Conservation (phyloP, 1,284 basidiomycete genomes). For the Marasmius sp. region DNA sequence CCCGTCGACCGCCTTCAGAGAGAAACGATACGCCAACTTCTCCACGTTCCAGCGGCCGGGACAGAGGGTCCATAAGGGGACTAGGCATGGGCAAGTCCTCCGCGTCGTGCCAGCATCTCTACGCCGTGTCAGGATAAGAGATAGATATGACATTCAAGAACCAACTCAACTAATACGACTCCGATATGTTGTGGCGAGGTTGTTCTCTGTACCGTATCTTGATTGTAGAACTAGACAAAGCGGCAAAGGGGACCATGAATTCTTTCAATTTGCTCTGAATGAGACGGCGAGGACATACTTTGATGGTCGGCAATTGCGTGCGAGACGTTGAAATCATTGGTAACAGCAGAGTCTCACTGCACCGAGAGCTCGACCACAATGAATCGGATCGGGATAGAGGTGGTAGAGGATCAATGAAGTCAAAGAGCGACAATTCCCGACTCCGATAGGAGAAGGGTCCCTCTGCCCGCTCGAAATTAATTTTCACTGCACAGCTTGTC, state of each 20-base stretch:
- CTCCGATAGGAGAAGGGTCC: too few species aligned
- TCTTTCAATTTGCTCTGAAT: background rate
- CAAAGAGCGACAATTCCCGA: too few species aligned
- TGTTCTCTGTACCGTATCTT: slow-evolving; percentile 66
- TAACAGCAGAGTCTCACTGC: too few species aligned
- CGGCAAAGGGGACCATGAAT: background rate
- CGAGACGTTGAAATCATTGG: background rate
- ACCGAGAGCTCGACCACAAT: background rate
- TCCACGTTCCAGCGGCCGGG: slow-evolving; percentile 72
- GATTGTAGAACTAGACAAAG: slow-evolving; percentile 66
- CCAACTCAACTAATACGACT: slow-evolving; percentile 51
- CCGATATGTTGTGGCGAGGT: slow-evolving; percentile 44
- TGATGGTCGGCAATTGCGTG: background rate
- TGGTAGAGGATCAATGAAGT: too few species aligned
- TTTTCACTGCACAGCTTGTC: too few species aligned
- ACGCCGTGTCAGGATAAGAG: background rate
- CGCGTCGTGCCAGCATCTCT: slow-evolving; percentile 83
- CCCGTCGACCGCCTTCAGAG: slow-evolving; percentile 48
- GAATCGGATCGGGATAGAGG: too few species aligned
- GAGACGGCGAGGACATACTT: background rate
- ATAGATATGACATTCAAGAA: background rate
- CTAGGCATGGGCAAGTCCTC: slow-evolving; percentile 57
- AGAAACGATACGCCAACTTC: slow-evolving; percentile 84
- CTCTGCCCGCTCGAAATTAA: too few species aligned
- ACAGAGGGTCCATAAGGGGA: slow-evolving; percentile 62